Base-by-base conservation (phyloP, 345 rosid species). In the Aquilaria sinensis region DNA sequence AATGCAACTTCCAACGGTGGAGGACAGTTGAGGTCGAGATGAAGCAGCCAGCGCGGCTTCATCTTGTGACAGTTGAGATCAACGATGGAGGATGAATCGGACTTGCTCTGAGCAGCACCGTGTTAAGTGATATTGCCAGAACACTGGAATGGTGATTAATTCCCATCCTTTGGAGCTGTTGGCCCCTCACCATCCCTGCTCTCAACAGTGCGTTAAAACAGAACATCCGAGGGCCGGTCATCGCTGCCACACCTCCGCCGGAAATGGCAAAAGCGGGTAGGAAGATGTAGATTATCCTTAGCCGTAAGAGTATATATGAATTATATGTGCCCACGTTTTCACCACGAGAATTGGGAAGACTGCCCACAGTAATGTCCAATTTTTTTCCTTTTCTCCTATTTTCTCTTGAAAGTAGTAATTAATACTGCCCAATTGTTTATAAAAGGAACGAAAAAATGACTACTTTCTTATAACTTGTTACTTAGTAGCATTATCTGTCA, bases 21-120 rank as follows among this genome's bases (percentile, higher is more conserved):
- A 9, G 83, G 86, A 15, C 59, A 48, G 71, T 92, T 92, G 52
- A 91, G 96, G 69, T 91, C 96, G n/a, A 88, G 70, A 65, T 78
- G 81, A 6, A 84, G 74, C 3, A 71, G 56, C 31, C 71, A 57
- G 4, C 70, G 69, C 0, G 73, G 75, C 51, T 68, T 70, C 63
- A 64, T 47, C 51, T 69, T 73, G 45, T 63, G 58, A 3, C 64
- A 70, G 65, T 67, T 83, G 48, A 63, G 56, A 71, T 83, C 84
- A 15, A 80, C 72, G 47, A 74, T 70, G 46, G 84, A 75, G 8
- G 85, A 83, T 3, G 96, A 84, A 50, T 90, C 88, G 1, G 93
- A 85, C 48, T 78, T 89, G 66, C 90, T 80, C 52, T 66, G 81
- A n/a, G 51, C 67, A 14, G 48, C 67, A 9, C 78, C 80, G 43